phyloP scores from a whole-genome alignment of 2,329 filamentous ascomycete species.

The Talaromyces funiculosus region DNA sequence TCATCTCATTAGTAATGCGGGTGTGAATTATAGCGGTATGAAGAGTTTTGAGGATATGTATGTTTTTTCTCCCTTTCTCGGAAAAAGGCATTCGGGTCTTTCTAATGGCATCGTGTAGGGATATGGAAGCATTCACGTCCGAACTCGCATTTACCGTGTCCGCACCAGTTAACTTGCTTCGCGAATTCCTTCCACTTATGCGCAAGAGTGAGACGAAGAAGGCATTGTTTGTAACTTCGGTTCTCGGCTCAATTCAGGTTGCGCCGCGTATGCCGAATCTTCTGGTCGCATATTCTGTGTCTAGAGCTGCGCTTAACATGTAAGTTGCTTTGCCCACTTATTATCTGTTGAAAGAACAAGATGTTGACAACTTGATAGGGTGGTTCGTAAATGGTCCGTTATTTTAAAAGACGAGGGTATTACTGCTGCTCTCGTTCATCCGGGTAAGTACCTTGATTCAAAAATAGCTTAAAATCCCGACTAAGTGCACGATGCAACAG shows the following conservation, averaged over 20 bases:
- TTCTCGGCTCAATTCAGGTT: constrained; percentile 36
- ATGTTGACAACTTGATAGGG: not conserved
- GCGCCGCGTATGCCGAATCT: constrained; percentile 11
- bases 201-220: constrained; percentile 35
- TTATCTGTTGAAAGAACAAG: not conserved
- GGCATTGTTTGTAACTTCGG: constrained; percentile 38
- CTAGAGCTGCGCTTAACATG: constrained; percentile 7
- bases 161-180: constrained; percentile 23
- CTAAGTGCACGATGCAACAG: not conserved
- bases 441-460: not conserved
- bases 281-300: constrained; percentile 1
- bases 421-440: not conserved
- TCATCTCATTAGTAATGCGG: not conserved
- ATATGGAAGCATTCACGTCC: not conserved
- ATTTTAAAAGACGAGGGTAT: constrained; percentile 3
- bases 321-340: not conserved
- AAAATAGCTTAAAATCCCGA: not conserved
- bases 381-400: constrained; percentile 3
- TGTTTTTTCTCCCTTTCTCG: not conserved
- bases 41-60: not conserved
- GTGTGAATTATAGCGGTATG: not conserved
- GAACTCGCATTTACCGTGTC: constrained; percentile 27
- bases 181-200: constrained; percentile 31
- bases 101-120: not conserved
- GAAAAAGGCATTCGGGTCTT: too few relatives aligned